A percentile compares a stretch with the other conserved stretches of the same genome.
phyloP scores from a whole-genome alignment of 2,329 filamentous ascomycete genomes.

The Macrophomina phaseolina region DNA sequence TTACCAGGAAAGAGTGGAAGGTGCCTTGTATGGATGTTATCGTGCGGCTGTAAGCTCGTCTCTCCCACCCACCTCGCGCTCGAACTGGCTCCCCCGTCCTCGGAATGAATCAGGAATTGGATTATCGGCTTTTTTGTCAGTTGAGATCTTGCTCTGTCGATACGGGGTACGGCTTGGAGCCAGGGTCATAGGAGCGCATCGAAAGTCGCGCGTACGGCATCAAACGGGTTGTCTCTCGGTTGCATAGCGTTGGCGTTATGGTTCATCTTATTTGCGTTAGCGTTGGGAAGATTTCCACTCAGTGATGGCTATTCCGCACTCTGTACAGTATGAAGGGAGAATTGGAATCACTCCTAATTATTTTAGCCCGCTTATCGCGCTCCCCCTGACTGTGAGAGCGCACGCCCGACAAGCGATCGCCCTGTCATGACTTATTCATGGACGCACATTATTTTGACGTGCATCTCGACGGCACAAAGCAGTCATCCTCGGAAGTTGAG shows the following conservation, averaged over 20 bases:
- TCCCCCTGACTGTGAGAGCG: too few relatives aligned
- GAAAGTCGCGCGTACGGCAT: conserved; percentile 10
- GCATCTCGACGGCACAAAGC: too few relatives aligned
- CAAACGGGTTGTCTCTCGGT: conserved; percentile 1
- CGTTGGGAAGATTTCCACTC: not conserved
- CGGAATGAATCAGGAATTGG: not conserved
- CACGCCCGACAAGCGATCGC: too few relatives aligned
- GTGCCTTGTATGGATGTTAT: conserved; percentile 91
- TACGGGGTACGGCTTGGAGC: not conserved
- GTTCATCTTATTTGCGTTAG: not conserved
- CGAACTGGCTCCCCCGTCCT: not conserved
- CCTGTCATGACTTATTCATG: too few relatives aligned
- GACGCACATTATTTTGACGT: too few relatives aligned
- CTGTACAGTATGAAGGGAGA: conserved; percentile 2
- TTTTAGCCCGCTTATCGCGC: too few relatives aligned
- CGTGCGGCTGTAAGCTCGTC: conserved; percentile 70
- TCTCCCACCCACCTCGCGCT: not conserved
- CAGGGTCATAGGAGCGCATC: not conserved
- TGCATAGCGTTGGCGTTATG: conserved; percentile 27
- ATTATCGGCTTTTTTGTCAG: conserved; percentile 5
- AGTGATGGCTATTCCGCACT: not conserved
- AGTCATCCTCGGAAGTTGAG: too few relatives aligned
- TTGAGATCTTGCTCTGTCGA: not conserved
- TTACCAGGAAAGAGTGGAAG: conserved; percentile 86
- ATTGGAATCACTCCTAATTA: not conserved